Evolutionary conservation across 371 early-diverging fungal genomes (phyloP).

Genomic region (Circinella minor): DNA sequence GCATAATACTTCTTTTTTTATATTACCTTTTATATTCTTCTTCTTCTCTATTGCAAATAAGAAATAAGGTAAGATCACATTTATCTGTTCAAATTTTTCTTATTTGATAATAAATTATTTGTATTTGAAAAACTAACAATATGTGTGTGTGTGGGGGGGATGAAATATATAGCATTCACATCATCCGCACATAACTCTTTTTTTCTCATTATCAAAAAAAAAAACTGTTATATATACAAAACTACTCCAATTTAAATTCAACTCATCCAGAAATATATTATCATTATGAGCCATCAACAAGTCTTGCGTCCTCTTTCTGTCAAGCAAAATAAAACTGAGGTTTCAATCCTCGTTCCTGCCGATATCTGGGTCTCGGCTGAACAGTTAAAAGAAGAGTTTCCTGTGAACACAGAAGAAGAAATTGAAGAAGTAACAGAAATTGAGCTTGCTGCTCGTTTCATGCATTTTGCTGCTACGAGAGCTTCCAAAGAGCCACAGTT

Average conservation of each 20-base stretch:
- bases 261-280: neutral
- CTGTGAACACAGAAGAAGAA: constrained; percentile 54
- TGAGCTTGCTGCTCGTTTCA: constrained; percentile 78
- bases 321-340: constrained; percentile 81
- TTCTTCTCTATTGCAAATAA: neutral
- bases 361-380: constrained; percentile 92
- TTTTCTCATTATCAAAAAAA: too few species aligned
- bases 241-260: too few species aligned
- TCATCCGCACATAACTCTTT: too few species aligned
- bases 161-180: too few species aligned
- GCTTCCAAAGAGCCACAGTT: constrained; percentile 67
- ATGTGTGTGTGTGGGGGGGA: too few species aligned
- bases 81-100: too few species aligned
- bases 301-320: constrained; percentile 80
- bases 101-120: too few species aligned
- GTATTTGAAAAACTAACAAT: too few species aligned
- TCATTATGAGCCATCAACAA: constrained; percentile 33
- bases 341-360: constrained; percentile 83
- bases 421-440: constrained; percentile 67
- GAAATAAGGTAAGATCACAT: too few species aligned
- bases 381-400: constrained; percentile 82
- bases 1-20: constrained; percentile 5
- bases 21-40: neutral
- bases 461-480: constrained; percentile 69
- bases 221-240: too few species aligned